Evolutionary conservation across 108 stramenopile species (phyloP), one percentile per base, ranked within the genome.

Genomic region (Fragilaria crotonensis): DNA sequence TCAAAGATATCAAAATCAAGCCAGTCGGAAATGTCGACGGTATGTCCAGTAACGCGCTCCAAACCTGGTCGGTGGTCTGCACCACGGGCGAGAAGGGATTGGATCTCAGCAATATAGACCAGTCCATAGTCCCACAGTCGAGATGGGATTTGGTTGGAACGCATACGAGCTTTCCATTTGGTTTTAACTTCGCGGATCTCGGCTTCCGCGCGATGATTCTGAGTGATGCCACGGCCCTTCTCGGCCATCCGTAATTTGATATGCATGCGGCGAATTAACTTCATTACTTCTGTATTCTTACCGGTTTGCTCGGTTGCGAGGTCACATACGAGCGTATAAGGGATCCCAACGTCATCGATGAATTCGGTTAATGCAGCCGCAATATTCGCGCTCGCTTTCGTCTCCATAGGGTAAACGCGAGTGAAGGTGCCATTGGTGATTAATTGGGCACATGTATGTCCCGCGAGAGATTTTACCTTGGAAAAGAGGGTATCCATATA

Each of bases 1-100:
- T 75, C 74, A 30, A 54, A 75, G 44, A 70, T 70, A 21, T 57
- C 61, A 30, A 76, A 76, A 25, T 71, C 70, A 3, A 63, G 27
- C 52, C 23, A 71, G 29, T 76, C 70, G 1, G 62, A 64, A 25
- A 74, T 79, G 44, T 79, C 72, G 3, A 61, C 45, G 4, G 68
- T 71, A 0, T 67, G 41, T 33, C 78, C 78, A 4, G 70, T 79
- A 0, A 67, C 29, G 1, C n/a, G 25, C 51, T 77, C 70, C 27
- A 58, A 48, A 4, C 44, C 29, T 25, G 67, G 65, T 1, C 61
- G 30, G 18, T 55, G 53, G 21, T 26, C 28, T 27, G 23, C 48
- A 14, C 27, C 30, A 3, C 33, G 20, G 11, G 36, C 54, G 5
- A 58, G 51, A n/a, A 36, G 45, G 20, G 30, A 17, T 36, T 46